Base-by-base conservation (phyloP, 2,329 filamentous ascomycete genomes). In the Trichothecium sympodiale region DNA sequence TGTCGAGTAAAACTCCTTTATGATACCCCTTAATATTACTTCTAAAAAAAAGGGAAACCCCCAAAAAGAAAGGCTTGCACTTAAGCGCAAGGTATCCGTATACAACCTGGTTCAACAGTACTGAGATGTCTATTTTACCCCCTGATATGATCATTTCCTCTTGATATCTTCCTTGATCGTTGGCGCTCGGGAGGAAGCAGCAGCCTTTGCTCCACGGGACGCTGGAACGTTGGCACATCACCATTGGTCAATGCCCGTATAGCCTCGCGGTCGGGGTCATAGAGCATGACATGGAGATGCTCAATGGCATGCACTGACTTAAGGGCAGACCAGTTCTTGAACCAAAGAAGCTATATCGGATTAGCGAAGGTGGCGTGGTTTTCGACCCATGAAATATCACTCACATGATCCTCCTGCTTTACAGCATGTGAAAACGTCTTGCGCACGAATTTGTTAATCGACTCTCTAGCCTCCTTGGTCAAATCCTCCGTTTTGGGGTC, bases 281-380 rank as follows among this genome's bases (percentile, higher is more conserved):
- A 83, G 36, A 95, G 64, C 86, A 95, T 87, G 51, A 95, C 80
- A 57, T 96, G 89, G 52, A 96, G 91, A 55, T 96, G 89, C 64
- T 95, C 88, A 9, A 96, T 75, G 1, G 83, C 77, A 47, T 86
- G 76, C 18, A 96, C 75, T 17, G 82, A 91, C 63, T 94, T 94
- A 45, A 95, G 62, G 13, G 71, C 74, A 36, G 67, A 72, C 86
- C 87, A 94, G 51, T 96, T 96, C 64, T 83, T 61, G 37, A 83
- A 74, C 54, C 53, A 56, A 36, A 56, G 43, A 16, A 63, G 50
- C 55, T 62, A 28, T n/a, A 16, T 16, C 15, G 12, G 27, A 46
- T 18, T 41, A 42, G 20, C 6, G 20, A 25, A 10, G 10, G 20
- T 6, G 20, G 20, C 6, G 20, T 25, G 10, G 20, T 6, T 6